A percentile compares a stretch with the other conserved stretches of the same genome.
These are phyloP conservation scores for Pythium scleroteichum DNA, from an alignment of 352 stramenopile genomes.

Conservation along the genomic window DNA sequence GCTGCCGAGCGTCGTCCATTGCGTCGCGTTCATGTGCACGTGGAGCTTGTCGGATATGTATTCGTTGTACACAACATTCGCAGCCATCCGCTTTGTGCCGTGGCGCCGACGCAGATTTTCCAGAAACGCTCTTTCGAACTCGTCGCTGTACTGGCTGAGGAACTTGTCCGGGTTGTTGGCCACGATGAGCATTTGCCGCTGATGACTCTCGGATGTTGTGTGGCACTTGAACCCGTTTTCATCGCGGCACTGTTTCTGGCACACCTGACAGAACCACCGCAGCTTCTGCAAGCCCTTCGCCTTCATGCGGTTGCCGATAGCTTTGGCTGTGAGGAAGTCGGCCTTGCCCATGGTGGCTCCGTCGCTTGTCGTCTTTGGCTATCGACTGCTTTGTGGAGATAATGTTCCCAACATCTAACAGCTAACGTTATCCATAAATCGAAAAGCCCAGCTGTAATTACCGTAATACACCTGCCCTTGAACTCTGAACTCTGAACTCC, in stretches of 20 bases:
- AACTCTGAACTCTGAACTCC: too few relatives aligned
- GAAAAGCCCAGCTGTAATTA: too few relatives aligned
- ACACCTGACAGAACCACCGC: conserved; percentile 99
- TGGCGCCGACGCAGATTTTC: conserved; percentile 94
- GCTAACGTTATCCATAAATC: too few relatives aligned
- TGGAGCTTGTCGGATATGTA: conserved; percentile 99
- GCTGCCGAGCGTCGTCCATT: conserved; percentile 95
- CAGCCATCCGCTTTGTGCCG: conserved; percentile 95
- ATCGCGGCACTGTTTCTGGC: conserved; percentile 99
- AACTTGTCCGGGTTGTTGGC: conserved; percentile 94
- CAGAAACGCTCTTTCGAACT: conserved; percentile 96
- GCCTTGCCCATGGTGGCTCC: conserved; percentile 66
- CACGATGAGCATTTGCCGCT: conserved; percentile 99
- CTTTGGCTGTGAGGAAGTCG: conserved; percentile 86
- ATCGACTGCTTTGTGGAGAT: too few relatives aligned
- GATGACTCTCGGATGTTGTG: conserved; percentile 95
- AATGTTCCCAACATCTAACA: too few relatives aligned
- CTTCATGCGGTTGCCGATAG: conserved; percentile 88
- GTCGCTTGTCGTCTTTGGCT: not conserved
- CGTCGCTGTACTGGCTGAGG: conserved; percentile 90
- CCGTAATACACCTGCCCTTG: too few relatives aligned
- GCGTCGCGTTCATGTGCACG: conserved; percentile 99
- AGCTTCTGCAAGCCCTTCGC: conserved; percentile 98
- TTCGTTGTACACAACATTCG: conserved; percentile 99
- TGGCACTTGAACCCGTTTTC: conserved; percentile 99